Percentiles rank a stretch among this genome's conserved stretches.
phyloP scores from a whole-genome alignment of 2,329 filamentous ascomycete species.

The Penicillium nordicum region DNA sequence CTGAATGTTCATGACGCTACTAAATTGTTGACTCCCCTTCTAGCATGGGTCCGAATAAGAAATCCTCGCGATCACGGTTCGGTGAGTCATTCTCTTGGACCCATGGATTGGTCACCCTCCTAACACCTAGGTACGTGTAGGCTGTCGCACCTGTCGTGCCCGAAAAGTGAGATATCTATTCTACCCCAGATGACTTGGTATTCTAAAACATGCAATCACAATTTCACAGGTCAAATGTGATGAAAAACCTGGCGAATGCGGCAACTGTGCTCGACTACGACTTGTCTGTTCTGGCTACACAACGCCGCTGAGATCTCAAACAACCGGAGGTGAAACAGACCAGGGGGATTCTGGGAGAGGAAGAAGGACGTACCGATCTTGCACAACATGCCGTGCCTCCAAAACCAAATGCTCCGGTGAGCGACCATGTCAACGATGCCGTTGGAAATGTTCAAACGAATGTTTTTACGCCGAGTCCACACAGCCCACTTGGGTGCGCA shows the following conservation, averaged over 20 bases:
- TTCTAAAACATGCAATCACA: neutral
- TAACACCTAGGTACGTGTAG: constrained; percentile 3
- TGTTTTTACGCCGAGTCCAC: constrained; percentile 20
- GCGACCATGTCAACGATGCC: constrained; percentile 19
- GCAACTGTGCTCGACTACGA: constrained; percentile 20
- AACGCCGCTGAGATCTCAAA: constrained; percentile 5
- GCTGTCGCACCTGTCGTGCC: constrained; percentile 22
- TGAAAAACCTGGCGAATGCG: constrained; percentile 18
- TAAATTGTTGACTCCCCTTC: neutral
- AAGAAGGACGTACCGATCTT: constrained; percentile 22
- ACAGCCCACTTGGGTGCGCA: constrained; percentile 19
- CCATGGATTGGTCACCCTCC: neutral
- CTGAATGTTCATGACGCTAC: neutral
- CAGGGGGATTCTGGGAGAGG: constrained; percentile 3
- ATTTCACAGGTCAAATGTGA: constrained; percentile 21
- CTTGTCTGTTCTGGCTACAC: constrained; percentile 19
- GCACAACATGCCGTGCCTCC: constrained; percentile 16
- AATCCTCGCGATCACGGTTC: constrained; percentile 19
- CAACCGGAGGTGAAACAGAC: neutral
- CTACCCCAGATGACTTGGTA: neutral
- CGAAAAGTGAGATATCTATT: constrained; percentile 15
- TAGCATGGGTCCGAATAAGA: constrained; percentile 8
- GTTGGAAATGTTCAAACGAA: neutral
- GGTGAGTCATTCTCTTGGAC: constrained; percentile 7
- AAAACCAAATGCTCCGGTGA: constrained; percentile 24